Evolutionary conservation across 768 basidiomycete species (phyloP), one percentile per base, ranked within the genome.

Genomic region (Tricholoma sp.): DNA sequence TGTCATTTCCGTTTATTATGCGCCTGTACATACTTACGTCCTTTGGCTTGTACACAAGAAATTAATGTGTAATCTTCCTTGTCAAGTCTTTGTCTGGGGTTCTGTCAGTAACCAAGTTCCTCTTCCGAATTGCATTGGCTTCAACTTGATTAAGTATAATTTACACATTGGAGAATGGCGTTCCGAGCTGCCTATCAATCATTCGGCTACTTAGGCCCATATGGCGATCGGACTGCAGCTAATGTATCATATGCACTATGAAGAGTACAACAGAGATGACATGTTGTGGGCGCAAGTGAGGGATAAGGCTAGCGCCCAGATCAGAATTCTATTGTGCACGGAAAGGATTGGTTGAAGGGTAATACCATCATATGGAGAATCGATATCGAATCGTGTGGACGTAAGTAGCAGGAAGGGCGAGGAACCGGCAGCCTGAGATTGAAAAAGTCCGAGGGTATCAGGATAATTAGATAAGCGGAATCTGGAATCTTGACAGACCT

Each of bases 401-500:
- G 41, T 10, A 20, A 15, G n/a, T n/a, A n/a, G n/a, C n/a, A n/a
- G n/a, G 18, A 18, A n/a, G 37, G 15, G 37, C 13, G 37, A 42
- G 17, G 4, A 18, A 13, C 41, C 17, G 13, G 15, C 7, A 18
- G 41, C 41, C 8, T 18, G 17, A 18, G 15, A 10, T 9, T 18
- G 18, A 18, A 15, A 37, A 37, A 37, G 12, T 24, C 24, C 24
- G 24, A 24, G 24, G 24, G 24, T 24, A 45, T 24, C 29, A 29
- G 4, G 47, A 49, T 32, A n/a, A 32, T 49, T 49, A 49, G 31
- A n/a, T 49, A 49, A 49, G 31, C 47, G 32, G n/a, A 29, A 49
- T 49, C 47, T 65, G 59, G 71, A 68, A 70, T 69, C 66, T 67
- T 74, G 76, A 75, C 67, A 71, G 61, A 71, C 64, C 67, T 48